A percentile compares a stretch with the other conserved stretches of the same genome.
phyloP scores from a whole-genome alignment of 139 green algal genomes.

The Asterochloris sp. region DNA sequence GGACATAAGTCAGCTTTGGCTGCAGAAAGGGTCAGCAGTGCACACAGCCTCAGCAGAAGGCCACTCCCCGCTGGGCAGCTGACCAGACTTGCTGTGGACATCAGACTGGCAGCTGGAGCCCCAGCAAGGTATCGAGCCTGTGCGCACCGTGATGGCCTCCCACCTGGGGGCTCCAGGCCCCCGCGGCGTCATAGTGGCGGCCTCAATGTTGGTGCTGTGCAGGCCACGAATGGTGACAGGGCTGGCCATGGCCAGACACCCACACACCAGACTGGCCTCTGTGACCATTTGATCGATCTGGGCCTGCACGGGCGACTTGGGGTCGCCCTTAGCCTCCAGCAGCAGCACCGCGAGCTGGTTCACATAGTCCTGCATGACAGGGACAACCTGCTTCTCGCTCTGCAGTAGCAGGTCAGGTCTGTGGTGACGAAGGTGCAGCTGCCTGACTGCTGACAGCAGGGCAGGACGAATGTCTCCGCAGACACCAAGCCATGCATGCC shows the following conservation, averaged over 20 bases:
- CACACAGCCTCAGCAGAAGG: too few relatives aligned
- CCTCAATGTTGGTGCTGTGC: slow-evolving; percentile 18
- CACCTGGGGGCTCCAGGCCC: slow-evolving; percentile 6
- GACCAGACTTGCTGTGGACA: too few relatives aligned
- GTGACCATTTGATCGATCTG: slow-evolving; percentile 11
- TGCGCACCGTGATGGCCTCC: slow-evolving; percentile 1
- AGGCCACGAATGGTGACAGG: neutral
- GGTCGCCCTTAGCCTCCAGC: slow-evolving; percentile 15
- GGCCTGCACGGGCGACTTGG: slow-evolving; percentile 1
- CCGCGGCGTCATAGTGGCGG: neutral
- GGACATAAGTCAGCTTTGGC: too few relatives aligned
- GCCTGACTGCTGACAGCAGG: neutral
- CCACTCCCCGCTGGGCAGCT: too few relatives aligned
- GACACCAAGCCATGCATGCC: neutral
- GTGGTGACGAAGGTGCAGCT: neutral
- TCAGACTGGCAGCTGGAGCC: too few relatives aligned
- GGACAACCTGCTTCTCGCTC: neutral
- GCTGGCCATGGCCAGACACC: slow-evolving; percentile 6
- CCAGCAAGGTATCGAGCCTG: too few relatives aligned
- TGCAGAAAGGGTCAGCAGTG: too few relatives aligned
- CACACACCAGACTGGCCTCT: neutral
- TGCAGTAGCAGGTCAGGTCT: neutral
- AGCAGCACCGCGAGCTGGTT: slow-evolving; percentile 17
- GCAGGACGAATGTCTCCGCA: neutral
- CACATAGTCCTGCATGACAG: slow-evolving; percentile 11